phyloP scores from a whole-genome alignment of 306 rosid genomes.

The Fragaria iinumae region DNA sequence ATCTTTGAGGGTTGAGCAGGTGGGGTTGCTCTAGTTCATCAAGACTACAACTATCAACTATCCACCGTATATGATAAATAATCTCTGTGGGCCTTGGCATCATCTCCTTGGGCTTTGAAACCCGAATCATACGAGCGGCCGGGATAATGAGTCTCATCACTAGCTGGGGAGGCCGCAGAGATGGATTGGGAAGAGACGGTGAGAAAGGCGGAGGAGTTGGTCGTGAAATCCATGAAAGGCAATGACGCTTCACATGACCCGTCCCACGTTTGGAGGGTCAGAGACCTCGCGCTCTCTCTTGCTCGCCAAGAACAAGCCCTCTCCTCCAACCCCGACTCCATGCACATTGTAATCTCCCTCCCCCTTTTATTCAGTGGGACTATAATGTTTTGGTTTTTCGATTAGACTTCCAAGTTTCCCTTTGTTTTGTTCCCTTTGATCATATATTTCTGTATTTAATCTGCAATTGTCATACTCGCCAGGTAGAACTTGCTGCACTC shows the following conservation, averaged over 20 bases:
- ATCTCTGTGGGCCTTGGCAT: no score
- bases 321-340: conserved; percentile 54
- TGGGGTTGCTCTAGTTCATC: no score
- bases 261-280: conserved; percentile 78
- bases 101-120: neutral
- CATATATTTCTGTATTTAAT: neutral
- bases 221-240: conserved; percentile 58
- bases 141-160: neutral
- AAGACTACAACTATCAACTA: no score
- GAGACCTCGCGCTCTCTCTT: conserved; percentile 84
- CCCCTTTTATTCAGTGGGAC: neutral
- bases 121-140: neutral
- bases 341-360: conserved; percentile 56
- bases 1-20: neutral
- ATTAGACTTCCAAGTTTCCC: neutral
- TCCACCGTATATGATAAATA: no score
- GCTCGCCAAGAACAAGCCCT: conserved; percentile 64
- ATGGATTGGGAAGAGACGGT: conserved; percentile 45
- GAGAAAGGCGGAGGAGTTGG: conserved; percentile 70
- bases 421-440: neutral
- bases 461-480: conserved; percentile 24
- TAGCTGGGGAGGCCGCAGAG: neutral
- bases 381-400: conserved; percentile 8
- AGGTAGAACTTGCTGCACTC: conserved; percentile 90
- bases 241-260: conserved; percentile 91